Conservation (phyloP, 805 yeast genomes). For the Metschnikowia rubicola region DNA sequence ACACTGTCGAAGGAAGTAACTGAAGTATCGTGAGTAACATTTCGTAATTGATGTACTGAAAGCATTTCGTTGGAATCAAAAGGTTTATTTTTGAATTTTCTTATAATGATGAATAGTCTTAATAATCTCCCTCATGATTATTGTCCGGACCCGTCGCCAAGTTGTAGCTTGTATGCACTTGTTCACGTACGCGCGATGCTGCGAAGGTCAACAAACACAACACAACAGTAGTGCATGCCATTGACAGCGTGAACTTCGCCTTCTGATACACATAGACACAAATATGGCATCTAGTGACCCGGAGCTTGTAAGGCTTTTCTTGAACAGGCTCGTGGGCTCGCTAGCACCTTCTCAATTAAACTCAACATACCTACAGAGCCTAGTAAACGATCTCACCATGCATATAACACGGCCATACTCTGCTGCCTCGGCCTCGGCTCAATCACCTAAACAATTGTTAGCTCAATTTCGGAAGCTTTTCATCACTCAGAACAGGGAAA, state of each 20-base stretch:
- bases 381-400: conserved; percentile 27
- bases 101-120: too few relatives aligned
- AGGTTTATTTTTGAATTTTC: too few relatives aligned
- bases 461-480: conserved; percentile 23
- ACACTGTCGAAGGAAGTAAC: too few relatives aligned
- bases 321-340: conserved; percentile 33
- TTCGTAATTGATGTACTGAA: too few relatives aligned
- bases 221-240: too few relatives aligned
- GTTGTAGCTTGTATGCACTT: conserved; percentile 4
- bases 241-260: too few relatives aligned
- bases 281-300: conserved; percentile 17
- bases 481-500: conserved; percentile 23
- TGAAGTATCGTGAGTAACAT: too few relatives aligned
- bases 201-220: conserved; percentile 3
- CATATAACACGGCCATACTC: conserved; percentile 5
- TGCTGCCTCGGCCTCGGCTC: conserved; percentile 6
- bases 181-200: conserved; percentile 6
- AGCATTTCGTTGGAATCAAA: too few relatives aligned
- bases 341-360: conserved; percentile 38
- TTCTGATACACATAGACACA: not conserved
- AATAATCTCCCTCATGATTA: too few relatives aligned
- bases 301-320: conserved; percentile 33
- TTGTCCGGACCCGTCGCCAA: too few relatives aligned
- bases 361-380: conserved; percentile 29
- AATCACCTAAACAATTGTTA: conserved; percentile 20